Evolutionary conservation across 1,139 yeast genomes (phyloP).

Genomic region (Arxiozyma slooffiae): DNA sequence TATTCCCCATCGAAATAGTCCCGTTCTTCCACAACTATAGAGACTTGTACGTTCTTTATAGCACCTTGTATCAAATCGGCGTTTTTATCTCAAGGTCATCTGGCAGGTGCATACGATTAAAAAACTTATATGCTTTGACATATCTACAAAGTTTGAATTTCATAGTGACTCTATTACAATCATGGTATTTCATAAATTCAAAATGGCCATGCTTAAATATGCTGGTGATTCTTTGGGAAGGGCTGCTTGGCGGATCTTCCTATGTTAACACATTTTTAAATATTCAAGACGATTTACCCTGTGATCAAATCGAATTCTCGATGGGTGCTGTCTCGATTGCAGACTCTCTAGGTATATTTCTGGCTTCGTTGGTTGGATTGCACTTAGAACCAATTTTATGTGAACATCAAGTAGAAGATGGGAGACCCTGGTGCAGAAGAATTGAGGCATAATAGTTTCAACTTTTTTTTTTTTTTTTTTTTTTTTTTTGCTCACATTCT

Average conservation of each 20-base stretch:
- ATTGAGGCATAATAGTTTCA: constrained; percentile 16
- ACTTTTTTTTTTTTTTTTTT: not conserved
- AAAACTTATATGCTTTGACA: constrained; percentile 51
- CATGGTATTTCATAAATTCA: constrained; percentile 41
- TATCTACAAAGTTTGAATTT: constrained; percentile 62
- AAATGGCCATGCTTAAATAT: constrained; percentile 63
- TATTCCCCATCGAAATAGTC: too few relatives aligned
- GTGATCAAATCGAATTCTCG: constrained; percentile 63
- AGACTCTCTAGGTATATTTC: constrained; percentile 77
- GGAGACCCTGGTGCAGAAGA: constrained; percentile 53
- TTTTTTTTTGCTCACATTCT: too few relatives aligned
- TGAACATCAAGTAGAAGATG: constrained; percentile 50
- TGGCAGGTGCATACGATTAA: too few relatives aligned
- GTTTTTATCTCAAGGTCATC: too few relatives aligned
- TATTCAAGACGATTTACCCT: constrained; percentile 55
- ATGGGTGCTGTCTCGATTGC: constrained; percentile 92
- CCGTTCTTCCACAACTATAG: too few relatives aligned
- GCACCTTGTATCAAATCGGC: too few relatives aligned
- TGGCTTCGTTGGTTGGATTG: constrained; percentile 70
- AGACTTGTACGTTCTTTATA: too few relatives aligned
- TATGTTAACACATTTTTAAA: constrained; percentile 81
- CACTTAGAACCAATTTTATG: constrained; percentile 71
- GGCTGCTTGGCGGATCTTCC: constrained; percentile 78
- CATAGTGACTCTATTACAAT: constrained; percentile 49
- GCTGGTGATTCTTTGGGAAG: constrained; percentile 69